Conservation (phyloP, 257 asterid genomes). For the Solanum sitiens region DNA sequence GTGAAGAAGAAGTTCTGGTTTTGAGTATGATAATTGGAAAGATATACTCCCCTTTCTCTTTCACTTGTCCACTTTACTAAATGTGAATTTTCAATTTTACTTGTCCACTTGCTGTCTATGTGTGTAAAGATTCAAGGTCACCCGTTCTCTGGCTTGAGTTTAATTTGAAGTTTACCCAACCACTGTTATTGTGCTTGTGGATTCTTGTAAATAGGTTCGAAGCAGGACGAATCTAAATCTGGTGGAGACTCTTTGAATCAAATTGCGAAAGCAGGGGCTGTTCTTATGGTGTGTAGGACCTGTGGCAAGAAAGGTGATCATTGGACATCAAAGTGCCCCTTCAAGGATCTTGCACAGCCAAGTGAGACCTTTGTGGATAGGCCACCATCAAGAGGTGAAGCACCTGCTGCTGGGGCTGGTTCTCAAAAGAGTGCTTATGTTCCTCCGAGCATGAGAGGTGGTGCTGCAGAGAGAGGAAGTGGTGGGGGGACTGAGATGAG, state of each 20-base stretch:
- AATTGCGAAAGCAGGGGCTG: slow-evolving; percentile 56
- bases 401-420: slow-evolving; percentile 6
- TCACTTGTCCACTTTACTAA: neutral
- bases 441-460: slow-evolving; percentile 76
- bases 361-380: slow-evolving; percentile 47
- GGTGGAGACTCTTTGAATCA: slow-evolving; percentile 39
- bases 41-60: neutral
- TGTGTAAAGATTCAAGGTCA: neutral
- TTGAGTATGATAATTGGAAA: neutral
- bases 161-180: neutral
- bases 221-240: slow-evolving; percentile 50
- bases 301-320: slow-evolving; percentile 96
- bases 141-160: neutral
- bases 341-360: slow-evolving; percentile 82
- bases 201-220: slow-evolving; percentile 34
- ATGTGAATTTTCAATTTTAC: neutral
- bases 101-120: neutral
- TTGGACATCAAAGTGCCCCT: slow-evolving; percentile 94
- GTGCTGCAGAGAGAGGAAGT: slow-evolving; percentile 29
- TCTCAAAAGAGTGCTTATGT: slow-evolving; percentile 51
- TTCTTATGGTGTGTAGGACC: slow-evolving; percentile 84
- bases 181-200: neutral
- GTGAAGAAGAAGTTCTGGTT: neutral
- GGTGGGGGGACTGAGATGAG: slow-evolving; percentile 62
- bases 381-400: slow-evolving; percentile 52